Percentiles rank a stretch among this genome's conserved stretches.
Conservation (phyloP, 192 early-diverging fungal species). For the Podila clonocystis region DNA sequence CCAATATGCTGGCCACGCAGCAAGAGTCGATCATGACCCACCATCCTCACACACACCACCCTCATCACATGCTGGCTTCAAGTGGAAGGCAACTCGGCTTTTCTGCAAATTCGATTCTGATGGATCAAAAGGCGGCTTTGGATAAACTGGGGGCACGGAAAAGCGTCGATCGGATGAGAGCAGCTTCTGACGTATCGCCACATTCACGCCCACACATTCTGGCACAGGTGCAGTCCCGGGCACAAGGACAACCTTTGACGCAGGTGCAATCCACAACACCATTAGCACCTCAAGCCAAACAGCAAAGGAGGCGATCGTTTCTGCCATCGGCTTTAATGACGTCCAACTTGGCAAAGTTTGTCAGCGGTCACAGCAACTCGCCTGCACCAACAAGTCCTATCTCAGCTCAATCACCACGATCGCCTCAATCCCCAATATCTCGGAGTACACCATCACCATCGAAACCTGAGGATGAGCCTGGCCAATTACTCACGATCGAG, state of each 20-base stretch:
- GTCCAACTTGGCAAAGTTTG: conserved; percentile 38
- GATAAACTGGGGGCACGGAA: neutral
- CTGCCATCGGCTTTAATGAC: conserved; percentile 32
- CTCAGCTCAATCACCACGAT: neutral
- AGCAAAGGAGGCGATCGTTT: conserved; percentile 32
- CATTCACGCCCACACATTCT: neutral
- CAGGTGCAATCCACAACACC: neutral
- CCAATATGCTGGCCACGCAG: conserved; percentile 2
- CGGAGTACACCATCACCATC: conserved; percentile 4
- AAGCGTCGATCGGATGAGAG: neutral
- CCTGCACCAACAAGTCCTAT: neutral
- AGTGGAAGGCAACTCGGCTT: neutral
- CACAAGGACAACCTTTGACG: neutral
- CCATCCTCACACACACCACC: neutral
- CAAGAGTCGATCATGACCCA: neutral
- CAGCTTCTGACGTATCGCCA: neutral
- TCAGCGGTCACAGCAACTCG: conserved; percentile 11
- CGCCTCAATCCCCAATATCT: neutral
- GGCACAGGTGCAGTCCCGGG: neutral
- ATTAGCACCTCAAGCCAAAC: neutral
- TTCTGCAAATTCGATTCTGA: neutral
- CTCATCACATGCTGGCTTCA: no score
- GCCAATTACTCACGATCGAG: conserved; percentile 13
- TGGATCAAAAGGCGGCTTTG: neutral
- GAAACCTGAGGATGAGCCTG: neutral